Base-by-base conservation (phyloP, 2,329 filamentous ascomycete genomes). In the Sclerotinia sclerotiorum region DNA sequence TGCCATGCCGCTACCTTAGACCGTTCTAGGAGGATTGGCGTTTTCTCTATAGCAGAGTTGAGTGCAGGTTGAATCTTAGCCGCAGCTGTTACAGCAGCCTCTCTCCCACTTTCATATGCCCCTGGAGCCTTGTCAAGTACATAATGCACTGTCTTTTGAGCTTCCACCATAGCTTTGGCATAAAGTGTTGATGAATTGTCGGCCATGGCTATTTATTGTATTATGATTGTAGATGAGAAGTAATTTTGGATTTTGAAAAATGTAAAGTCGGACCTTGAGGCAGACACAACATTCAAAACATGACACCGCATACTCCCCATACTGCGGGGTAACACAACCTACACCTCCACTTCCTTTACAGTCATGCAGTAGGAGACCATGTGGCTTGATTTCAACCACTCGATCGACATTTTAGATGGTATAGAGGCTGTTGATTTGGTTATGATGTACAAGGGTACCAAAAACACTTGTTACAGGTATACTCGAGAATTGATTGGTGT, bases 81-180 rank as follows among this genome's bases (percentile, higher is more conserved):
- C n/a, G n/a, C 52, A 19, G 29, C 24, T 15, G 35, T 39, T 6
- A 19, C n/a, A 6, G 44, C 44, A 60, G 54, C 64, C 35, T 60
- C 52, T 66, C 27, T 66, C 17, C 64, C 54, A 24, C 42, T 49
- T 48, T 60, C 54, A 60, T 66, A 66, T 51, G 44, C 64, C 10
- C 42, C 55, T n/a, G 64, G 64, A 32, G 64, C 64, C 24, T 51
- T 60, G 54, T 66, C 44, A 2, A 49, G 10, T 15, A 60, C 29
- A 49, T 60, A 27, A 27, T 49, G 54, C 42, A 19, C 29, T n/a
- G n/a, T 42, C 46, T 42, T 66, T 58, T 66, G 64, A 39, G 64
- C 52, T 32, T 66, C 64, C 24, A 29, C 39, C 17, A 66, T 7
- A 11, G 64, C 64, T 42, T 29, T 60, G 2, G 44, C 44, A 29